Evolutionary conservation across 1,284 basidiomycete species (phyloP).

Genomic region (Austropuccinia psidii): DNA sequence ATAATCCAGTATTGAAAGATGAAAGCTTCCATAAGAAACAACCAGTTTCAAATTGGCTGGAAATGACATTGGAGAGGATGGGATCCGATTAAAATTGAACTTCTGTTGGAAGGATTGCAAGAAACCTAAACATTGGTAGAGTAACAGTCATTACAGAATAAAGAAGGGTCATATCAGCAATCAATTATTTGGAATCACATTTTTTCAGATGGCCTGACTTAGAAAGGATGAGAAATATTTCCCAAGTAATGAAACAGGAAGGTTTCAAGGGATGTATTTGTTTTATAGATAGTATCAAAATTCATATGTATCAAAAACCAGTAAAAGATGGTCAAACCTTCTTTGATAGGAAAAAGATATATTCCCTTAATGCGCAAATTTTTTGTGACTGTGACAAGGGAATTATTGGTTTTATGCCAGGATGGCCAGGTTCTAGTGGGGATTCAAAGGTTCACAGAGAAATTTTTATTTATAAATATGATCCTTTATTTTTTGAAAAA

Average conservation of each 20-base stretch:
- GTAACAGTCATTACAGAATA: neutral
- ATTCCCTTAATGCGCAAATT: conserved; percentile 7
- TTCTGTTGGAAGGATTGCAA: neutral
- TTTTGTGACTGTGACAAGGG: conserved; percentile 3
- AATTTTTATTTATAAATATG: neutral
- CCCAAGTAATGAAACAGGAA: neutral
- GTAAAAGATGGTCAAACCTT: neutral
- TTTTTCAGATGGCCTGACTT: neutral
- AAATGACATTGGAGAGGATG: neutral
- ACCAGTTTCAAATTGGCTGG: neutral
- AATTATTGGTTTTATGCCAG: neutral
- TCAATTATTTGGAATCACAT: neutral
- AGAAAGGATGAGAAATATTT: neutral
- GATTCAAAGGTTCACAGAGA: no score
- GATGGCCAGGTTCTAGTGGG: conserved; percentile 17
- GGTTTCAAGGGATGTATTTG: conserved; percentile 3
- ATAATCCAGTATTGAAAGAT: neutral
- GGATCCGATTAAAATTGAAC: conserved; percentile 16
- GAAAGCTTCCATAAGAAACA: neutral
- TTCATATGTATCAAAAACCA: neutral
- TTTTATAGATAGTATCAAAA: neutral
- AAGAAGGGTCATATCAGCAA: neutral
- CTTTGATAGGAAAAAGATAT: neutral
- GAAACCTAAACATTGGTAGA: neutral
- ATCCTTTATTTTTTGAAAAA: no score